These are phyloP conservation scores for Pholiota molesta DNA, from an alignment of 768 basidiomycete species.

Conservation along the genomic window DNA sequence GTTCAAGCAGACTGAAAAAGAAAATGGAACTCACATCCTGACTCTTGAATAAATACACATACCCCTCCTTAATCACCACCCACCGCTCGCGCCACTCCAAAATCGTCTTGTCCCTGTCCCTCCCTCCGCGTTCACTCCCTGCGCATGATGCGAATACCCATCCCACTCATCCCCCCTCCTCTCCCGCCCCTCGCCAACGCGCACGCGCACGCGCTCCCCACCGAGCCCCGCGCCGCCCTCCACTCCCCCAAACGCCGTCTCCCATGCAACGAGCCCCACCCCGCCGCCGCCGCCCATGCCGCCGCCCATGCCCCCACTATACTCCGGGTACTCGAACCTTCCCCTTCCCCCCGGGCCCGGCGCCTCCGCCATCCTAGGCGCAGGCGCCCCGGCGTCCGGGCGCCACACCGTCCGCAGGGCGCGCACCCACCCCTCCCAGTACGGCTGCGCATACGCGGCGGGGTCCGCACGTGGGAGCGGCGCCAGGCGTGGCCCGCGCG, in stretches of 20 bases:
- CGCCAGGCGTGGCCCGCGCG: conserved; percentile 12
- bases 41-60: conserved; percentile 55
- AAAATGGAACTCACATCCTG: conserved; percentile 44
- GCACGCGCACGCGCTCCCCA: background rate
- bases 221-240: background rate
- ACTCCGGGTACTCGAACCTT: conserved; percentile 8
- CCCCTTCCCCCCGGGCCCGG: background rate
- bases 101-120: conserved; percentile 26
- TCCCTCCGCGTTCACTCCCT: background rate
- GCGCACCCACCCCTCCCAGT: conserved; percentile 56
- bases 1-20: background rate
- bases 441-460: conserved; percentile 51
- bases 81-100: conserved; percentile 68
- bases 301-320: background rate
- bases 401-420: conserved; percentile 45
- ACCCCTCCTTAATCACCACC: conserved; percentile 61
- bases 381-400: conserved; percentile 8
- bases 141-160: background rate
- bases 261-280: background rate
- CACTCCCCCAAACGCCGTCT: conserved; percentile 1
- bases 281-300: conserved; percentile 6
- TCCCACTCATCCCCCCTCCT: background rate
- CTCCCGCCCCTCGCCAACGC: conserved; percentile 24
- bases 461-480: conserved; percentile 39
- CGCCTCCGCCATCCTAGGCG: conserved; percentile 9